A percentile compares a stretch with the other conserved stretches of the same genome.
Conservation (phyloP, 495 filamentous ascomycete genomes). For the Hypomontagnella monticulosa region DNA sequence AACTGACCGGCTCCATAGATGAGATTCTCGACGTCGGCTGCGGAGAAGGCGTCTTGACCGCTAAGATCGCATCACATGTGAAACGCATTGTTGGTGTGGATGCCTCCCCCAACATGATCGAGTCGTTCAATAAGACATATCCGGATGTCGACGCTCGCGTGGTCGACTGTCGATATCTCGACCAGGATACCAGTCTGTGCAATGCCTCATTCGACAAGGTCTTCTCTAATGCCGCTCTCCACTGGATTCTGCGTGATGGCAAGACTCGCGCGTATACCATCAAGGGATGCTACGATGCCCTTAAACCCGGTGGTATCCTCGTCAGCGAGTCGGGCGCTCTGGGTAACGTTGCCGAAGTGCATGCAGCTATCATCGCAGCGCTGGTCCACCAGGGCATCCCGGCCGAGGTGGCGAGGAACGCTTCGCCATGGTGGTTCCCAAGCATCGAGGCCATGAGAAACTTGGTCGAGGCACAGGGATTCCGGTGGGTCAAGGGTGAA, state of each 20-base stretch:
- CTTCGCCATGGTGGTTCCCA: constrained; percentile 9
- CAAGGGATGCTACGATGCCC: neutral
- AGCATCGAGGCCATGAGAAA: constrained; percentile 7
- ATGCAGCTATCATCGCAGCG: constrained; percentile 7
- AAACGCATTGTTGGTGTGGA: constrained; percentile 17
- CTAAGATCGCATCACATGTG: constrained; percentile 20
- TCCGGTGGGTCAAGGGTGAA: constrained; percentile 20
- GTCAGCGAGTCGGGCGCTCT: neutral
- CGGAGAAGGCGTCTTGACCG: constrained; percentile 11
- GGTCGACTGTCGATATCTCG: constrained; percentile 10
- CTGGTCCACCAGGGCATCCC: constrained; percentile 12
- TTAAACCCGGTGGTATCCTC: neutral
- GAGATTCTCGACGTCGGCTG: constrained; percentile 15
- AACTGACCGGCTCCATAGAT: constrained; percentile 6
- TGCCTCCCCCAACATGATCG: constrained; percentile 14
- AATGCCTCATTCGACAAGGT: neutral
- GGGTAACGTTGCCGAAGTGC: constrained; percentile 1
- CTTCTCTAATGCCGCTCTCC: neutral
- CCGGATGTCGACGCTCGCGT: constrained; percentile 7
- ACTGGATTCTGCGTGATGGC: neutral
- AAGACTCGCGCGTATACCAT: neutral
- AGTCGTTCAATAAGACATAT: constrained; percentile 16
- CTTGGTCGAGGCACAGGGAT: constrained; percentile 10
- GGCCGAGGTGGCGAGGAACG: constrained; percentile 6
- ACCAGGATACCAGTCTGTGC: neutral